Percentiles rank a stretch among this genome's conserved stretches.
Evolutionary conservation across 225 moss, liverwort and hornwort genomes (phyloP).

Genomic region (Pseudisothecium myosuroides): DNA sequence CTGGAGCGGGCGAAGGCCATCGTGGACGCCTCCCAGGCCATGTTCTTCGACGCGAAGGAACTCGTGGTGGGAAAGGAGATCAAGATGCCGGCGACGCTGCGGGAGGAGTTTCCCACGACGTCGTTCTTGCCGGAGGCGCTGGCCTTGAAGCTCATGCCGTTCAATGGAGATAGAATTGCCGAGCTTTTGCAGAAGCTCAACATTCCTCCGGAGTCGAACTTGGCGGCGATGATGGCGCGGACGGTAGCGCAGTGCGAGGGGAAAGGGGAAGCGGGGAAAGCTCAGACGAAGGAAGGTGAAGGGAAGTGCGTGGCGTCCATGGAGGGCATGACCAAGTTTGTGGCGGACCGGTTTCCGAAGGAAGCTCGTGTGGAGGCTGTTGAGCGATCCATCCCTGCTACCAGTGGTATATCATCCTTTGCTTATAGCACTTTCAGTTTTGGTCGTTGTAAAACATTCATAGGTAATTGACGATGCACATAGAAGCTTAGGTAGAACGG

Average conservation of each 20-base stretch:
- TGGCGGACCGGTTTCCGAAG: conserved; percentile 16
- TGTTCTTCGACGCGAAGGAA: conserved; percentile 24
- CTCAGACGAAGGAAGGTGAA: background rate
- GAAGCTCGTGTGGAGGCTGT: conserved; percentile 15
- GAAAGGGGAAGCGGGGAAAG: background rate
- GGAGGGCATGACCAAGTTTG: conserved; percentile 37
- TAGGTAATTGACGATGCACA: background rate
- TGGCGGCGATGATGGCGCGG: conserved; percentile 41
- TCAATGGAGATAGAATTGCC: conserved; percentile 5
- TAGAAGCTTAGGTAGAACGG: background rate
- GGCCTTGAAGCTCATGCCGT: conserved; percentile 37
- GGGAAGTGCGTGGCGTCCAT: conserved; percentile 27
- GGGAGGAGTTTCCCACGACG: conserved; percentile 21
- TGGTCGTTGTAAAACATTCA: background rate
- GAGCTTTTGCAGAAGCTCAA: conserved; percentile 27
- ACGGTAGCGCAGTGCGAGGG: conserved; percentile 24
- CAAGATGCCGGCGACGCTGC: conserved; percentile 12
- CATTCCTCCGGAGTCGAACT: conserved; percentile 26
- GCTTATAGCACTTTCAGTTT: background rate
- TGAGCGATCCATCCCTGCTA: conserved; percentile 25
- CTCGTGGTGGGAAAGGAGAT: conserved; percentile 27
- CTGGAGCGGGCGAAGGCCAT: conserved; percentile 16
- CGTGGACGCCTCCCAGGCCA: conserved; percentile 16
- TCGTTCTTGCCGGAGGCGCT: conserved; percentile 38
- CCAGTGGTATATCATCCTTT: background rate